phyloP scores from a whole-genome alignment of 2,329 filamentous ascomycete species.

The Fusarium xyrophilum region DNA sequence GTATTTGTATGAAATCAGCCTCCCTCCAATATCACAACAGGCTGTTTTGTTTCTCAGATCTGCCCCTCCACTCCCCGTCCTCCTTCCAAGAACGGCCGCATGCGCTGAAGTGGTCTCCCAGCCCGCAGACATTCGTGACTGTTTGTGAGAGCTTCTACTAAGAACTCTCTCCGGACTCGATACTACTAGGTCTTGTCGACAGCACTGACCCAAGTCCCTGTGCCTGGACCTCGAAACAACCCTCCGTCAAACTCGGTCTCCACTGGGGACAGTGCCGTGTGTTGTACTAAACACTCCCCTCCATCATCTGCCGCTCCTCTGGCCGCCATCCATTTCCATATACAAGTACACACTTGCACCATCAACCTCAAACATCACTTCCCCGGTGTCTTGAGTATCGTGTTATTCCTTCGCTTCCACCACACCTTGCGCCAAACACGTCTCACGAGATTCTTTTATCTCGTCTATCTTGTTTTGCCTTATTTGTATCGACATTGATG shows the following conservation, averaged over 20 bases:
- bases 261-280: constrained; percentile 58
- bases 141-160: constrained; percentile 34
- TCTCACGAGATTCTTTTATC: constrained; percentile 16
- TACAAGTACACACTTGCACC: constrained; percentile 56
- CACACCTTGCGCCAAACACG: constrained; percentile 24
- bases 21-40: constrained; percentile 35
- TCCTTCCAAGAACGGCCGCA: constrained; percentile 60
- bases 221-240: constrained; percentile 49
- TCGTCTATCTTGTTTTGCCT: constrained; percentile 6
- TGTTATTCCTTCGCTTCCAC: constrained; percentile 27
- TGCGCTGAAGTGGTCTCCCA: constrained; percentile 47
- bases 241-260: constrained; percentile 47
- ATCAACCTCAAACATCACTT: constrained; percentile 47
- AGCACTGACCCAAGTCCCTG: constrained; percentile 46
- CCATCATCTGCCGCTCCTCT: constrained; percentile 54
- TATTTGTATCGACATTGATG: constrained; percentile 32
- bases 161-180: constrained; percentile 44
- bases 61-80: constrained; percentile 45
- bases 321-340: constrained; percentile 53
- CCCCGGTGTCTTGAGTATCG: constrained; percentile 28
- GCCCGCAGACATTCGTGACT: constrained; percentile 38
- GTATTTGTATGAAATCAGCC: constrained; percentile 35
- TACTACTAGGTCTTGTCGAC: constrained; percentile 39
- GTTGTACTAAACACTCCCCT: constrained; percentile 58
- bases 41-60: constrained; percentile 39